Percentiles rank a stretch among this genome's conserved stretches.
Conservation (phyloP, 148 eudicot species). For the Silene uniflora region DNA sequence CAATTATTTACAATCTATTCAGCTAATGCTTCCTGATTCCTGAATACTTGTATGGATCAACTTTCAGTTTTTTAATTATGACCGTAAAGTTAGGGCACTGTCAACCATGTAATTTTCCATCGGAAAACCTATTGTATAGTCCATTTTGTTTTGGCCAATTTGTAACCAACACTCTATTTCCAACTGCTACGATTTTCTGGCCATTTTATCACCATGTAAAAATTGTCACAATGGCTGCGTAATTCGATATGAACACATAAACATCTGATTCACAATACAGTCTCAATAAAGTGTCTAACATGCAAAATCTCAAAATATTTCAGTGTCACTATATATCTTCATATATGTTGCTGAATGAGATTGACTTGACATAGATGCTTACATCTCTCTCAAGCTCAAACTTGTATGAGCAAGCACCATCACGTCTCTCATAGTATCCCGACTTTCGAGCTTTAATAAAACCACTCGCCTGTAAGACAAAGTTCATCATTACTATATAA, state of each 20-base stretch:
- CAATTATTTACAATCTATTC: too few species aligned
- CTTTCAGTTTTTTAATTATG: too few species aligned
- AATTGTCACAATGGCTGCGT: neutral
- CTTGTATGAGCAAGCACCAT: slow-evolving; percentile 28
- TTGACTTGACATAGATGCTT: slow-evolving; percentile 19
- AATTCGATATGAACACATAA: too few species aligned
- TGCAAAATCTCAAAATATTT: neutral
- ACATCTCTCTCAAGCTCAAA: slow-evolving; percentile 38
- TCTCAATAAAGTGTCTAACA: too few species aligned
- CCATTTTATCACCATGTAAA: neutral
- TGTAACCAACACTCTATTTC: neutral
- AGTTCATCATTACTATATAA: slow-evolving; percentile 5
- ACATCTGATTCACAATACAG: too few species aligned
- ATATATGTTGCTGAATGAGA: slow-evolving; percentile 5
- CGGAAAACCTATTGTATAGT: neutral
- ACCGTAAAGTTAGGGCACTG: too few species aligned
- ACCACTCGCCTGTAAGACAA: slow-evolving; percentile 23
- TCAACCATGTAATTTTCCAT: too few species aligned
- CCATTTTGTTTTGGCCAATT: slow-evolving; percentile 3
- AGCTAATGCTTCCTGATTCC: too few species aligned
- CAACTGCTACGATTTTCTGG: neutral
- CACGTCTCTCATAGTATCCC: slow-evolving; percentile 27
- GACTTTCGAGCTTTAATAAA: slow-evolving; percentile 15
- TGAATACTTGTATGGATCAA: too few species aligned
- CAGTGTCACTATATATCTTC: neutral